Conservation (phyloP, 192 early-diverging fungal genomes). For the Backusella circina region DNA sequence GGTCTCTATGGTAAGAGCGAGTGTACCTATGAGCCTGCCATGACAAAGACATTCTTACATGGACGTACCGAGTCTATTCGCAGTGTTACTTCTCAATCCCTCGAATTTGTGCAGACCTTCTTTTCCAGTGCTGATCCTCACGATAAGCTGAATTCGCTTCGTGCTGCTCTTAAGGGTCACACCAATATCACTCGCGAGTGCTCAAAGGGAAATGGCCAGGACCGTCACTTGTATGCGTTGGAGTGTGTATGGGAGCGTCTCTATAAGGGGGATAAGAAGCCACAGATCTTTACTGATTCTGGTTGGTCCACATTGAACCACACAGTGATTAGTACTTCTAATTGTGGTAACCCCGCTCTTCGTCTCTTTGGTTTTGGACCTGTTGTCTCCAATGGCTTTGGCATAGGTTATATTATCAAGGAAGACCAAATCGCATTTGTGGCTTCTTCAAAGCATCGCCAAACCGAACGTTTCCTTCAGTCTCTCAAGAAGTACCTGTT, state of each 20-base stretch:
- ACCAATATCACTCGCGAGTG: constrained; percentile 62
- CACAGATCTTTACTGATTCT: constrained; percentile 38
- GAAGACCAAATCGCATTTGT: constrained; percentile 47
- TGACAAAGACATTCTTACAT: constrained; percentile 66
- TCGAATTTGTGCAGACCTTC: constrained; percentile 62
- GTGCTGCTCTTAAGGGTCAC: constrained; percentile 62
- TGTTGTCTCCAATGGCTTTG: constrained; percentile 76
- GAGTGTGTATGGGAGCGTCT: constrained; percentile 55
- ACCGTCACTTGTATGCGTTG: constrained; percentile 86
- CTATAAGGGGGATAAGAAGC: constrained; percentile 24
- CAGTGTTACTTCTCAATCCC: constrained; percentile 59
- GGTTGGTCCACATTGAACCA: constrained; percentile 50
- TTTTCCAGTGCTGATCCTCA: constrained; percentile 43
- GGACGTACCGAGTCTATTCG: constrained; percentile 85
- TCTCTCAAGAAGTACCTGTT: constrained; percentile 37
- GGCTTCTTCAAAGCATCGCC: constrained; percentile 47
- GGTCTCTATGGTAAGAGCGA: constrained; percentile 64
- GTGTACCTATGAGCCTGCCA: constrained; percentile 78
- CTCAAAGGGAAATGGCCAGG: constrained; percentile 75
- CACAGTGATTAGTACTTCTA: constrained; percentile 67
- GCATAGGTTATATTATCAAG: constrained; percentile 76
- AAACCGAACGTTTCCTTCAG: constrained; percentile 39
- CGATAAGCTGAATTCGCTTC: constrained; percentile 47
- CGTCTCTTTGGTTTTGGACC: constrained; percentile 78
- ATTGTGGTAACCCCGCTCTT: constrained; percentile 69